Evolutionary conservation across 108 stramenopile species (phyloP).

Genomic region (Pseudonitzschia multiseries): DNA sequence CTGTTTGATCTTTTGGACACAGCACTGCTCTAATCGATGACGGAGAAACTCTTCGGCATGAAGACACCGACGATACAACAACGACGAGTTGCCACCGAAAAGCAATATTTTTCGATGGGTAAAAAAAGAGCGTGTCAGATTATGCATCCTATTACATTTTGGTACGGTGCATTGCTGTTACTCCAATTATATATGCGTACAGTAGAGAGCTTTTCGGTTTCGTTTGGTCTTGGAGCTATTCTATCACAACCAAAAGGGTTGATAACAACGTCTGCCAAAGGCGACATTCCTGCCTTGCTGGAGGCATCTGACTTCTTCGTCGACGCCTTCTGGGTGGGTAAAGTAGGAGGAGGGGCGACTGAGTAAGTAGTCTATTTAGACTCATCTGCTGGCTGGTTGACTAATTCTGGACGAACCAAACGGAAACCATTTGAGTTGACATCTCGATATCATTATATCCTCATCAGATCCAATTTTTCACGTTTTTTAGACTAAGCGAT

Average conservation of each 20-base stretch:
- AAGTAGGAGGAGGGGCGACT: conserved; percentile 64
- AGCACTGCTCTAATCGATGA: not conserved
- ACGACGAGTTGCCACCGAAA: not conserved
- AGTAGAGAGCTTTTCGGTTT: not conserved
- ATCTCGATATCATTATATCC: not conserved
- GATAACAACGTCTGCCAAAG: conserved; percentile 22
- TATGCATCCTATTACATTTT: not conserved
- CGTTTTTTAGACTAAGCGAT: conserved; percentile 20
- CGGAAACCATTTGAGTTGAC: not conserved
- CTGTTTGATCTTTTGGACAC: not conserved
- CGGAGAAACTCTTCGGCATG: not conserved
- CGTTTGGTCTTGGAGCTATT: conserved; percentile 37
- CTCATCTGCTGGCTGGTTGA: not conserved
- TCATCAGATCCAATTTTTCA: not conserved
- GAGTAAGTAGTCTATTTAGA: conserved; percentile 2
- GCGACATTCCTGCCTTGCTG: conserved; percentile 36
- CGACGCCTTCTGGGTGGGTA: conserved; percentile 80
- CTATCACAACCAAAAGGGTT: conserved; percentile 36
- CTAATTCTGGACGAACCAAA: not conserved
- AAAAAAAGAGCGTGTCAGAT: not conserved
- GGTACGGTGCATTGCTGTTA: not conserved
- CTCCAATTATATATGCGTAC: not conserved
- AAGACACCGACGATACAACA: not conserved
- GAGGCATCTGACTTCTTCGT: conserved; percentile 75
- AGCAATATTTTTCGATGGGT: not conserved